Percentiles rank a stretch among this genome's conserved stretches.
phyloP scores from a whole-genome alignment of 768 basidiomycete species.

The Pholiota microspora region DNA sequence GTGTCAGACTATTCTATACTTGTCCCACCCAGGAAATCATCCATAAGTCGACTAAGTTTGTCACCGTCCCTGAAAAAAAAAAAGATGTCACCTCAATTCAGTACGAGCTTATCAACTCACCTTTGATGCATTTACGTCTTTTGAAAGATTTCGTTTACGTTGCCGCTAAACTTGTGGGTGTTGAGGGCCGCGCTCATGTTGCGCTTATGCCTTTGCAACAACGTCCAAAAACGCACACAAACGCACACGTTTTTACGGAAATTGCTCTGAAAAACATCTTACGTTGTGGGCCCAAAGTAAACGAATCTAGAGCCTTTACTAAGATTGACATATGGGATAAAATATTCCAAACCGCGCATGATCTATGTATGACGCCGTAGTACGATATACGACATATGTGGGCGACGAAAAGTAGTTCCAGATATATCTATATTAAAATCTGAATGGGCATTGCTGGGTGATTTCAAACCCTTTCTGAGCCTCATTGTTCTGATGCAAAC shows the following conservation, averaged over 20 bases:
- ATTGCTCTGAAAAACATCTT: background rate
- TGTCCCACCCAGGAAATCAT: too few relatives aligned
- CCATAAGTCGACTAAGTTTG: too few relatives aligned
- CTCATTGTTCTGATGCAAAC: too few relatives aligned
- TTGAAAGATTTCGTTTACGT: background rate
- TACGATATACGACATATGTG: too few relatives aligned
- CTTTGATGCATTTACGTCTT: background rate
- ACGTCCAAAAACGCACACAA: background rate
- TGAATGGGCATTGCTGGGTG: too few relatives aligned
- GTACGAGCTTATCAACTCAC: background rate
- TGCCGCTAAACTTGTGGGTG: background rate
- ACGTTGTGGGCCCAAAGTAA: background rate
- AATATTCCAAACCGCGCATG: background rate
- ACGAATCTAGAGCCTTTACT: background rate
- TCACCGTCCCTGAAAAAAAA: too few relatives aligned
- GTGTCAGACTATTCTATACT: too few relatives aligned
- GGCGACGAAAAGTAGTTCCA: too few relatives aligned
- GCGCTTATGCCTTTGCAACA: background rate
- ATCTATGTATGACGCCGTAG: too few relatives aligned
- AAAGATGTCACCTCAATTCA: background rate
- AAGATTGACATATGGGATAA: background rate
- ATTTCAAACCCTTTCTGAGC: too few relatives aligned
- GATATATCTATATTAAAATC: too few relatives aligned
- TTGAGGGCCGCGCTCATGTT: background rate
- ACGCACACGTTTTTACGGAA: background rate